A percentile compares a stretch with the other conserved stretches of the same genome.
Conservation (phyloP, 495 filamentous ascomycete species). For the Aspergillus cavernicola region DNA sequence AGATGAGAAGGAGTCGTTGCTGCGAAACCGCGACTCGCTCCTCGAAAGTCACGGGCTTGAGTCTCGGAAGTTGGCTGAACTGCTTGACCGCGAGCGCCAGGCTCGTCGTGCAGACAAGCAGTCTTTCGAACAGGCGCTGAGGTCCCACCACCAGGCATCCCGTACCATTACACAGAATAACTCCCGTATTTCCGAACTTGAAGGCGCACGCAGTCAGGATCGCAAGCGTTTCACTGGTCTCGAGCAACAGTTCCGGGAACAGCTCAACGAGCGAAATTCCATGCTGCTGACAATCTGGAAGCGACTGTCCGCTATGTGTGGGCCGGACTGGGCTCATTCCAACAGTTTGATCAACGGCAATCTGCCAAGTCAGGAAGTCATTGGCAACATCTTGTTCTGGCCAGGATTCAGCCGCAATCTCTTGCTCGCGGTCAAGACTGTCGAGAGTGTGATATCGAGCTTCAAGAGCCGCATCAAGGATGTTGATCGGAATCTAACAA, state of each 20-base stretch:
- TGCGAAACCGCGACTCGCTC: constrained; percentile 88
- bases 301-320: constrained; percentile 78
- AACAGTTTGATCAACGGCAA: constrained; percentile 87
- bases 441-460: constrained; percentile 75
- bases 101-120: constrained; percentile 78
- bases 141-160: constrained; percentile 76
- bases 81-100: constrained; percentile 88
- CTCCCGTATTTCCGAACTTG: constrained; percentile 77
- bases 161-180: constrained; percentile 81
- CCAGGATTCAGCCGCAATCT: constrained; percentile 87
- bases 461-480: constrained; percentile 76
- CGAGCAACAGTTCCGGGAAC: constrained; percentile 77
- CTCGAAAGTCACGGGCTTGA: constrained; percentile 87
- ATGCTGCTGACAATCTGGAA: constrained; percentile 85
- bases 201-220: constrained; percentile 67
- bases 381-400: constrained; percentile 67
- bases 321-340: constrained; percentile 85
- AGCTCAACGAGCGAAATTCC: constrained; percentile 83
- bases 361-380: constrained; percentile 74
- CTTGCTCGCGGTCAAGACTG: constrained; percentile 76
- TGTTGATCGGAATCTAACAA: constrained; percentile 85
- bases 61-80: constrained; percentile 74
- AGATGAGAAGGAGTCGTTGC: constrained; percentile 80
- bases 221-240: constrained; percentile 67
- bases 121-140: constrained; percentile 82